Evolutionary conservation across 2,329 filamentous ascomycete species (phyloP), one percentile per base, ranked within the genome.

Genomic region (Aschersonia sp.): DNA sequence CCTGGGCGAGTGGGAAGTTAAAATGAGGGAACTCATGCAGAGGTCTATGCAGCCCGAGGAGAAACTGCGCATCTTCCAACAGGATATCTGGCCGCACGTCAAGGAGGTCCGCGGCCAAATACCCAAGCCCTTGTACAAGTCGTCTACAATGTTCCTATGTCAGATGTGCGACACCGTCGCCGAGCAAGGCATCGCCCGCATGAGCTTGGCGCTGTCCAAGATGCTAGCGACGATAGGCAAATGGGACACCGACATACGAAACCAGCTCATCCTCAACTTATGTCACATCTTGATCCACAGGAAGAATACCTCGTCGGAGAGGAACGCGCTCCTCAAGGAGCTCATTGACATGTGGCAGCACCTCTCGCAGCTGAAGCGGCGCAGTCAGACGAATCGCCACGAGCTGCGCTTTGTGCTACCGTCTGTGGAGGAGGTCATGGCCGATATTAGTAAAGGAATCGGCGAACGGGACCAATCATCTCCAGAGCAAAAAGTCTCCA

Each of bases 321-420:
- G 58, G 30, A 49, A 45, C 1, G 45, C 32, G 42, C 29, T 62
- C 14, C 44, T 60, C 41, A 47, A 55, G 0, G 62, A 66, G 50
- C 53, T 66, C 5, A 40, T 65, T 32, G 55, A 56, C 10, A 48
- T 66, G 46, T 67, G 65, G 65, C 59, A 60, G 52, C 61, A 65
- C 48, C 49, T 66, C 11, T 64, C 65, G 1, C 60, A 62, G 45
- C 51, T 66, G 40, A 58, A 54, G 41, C 57, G 64, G 9, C 49
- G 45, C 5, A 56, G 58, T n/a, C 59, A 62, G 41, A 32, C 48
- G 6, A n/a, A 32, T 14, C 11, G 30, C 46, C 46, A 9, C 5
- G 44, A 47, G 1, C 47, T 55, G 4, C 52, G 50, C 5, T 66
- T 65, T 43, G 57, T 58, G 45, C 48, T 67, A 35, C 62, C 64